A percentile compares a stretch with the other conserved stretches of the same genome.
Evolutionary conservation across 176 grass and related monocot species (phyloP).

Genomic region (Carex cristatella): DNA sequence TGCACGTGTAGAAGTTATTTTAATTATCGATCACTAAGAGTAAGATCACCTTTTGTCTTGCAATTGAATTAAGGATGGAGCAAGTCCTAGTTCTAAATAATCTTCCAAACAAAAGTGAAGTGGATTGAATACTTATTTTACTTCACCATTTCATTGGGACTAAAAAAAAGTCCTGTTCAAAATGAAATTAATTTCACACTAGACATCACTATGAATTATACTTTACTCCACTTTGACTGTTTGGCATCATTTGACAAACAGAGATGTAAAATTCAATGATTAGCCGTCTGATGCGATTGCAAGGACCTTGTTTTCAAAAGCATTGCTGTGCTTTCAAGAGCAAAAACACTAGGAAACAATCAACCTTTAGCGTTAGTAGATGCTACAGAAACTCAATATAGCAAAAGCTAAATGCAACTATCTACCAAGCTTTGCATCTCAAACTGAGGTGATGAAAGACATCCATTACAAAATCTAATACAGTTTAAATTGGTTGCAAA

Average conservation of each 20-base stretch:
- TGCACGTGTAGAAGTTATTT: too few species aligned
- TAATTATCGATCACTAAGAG: too few species aligned
- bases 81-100: too few species aligned
- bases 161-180: too few species aligned
- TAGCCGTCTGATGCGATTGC: neutral
- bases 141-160: too few species aligned
- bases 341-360: neutral
- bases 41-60: too few species aligned
- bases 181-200: neutral
- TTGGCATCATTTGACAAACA: too few species aligned
- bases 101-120: too few species aligned
- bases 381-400: neutral
- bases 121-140: too few species aligned
- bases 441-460: neutral
- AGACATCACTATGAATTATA: too few species aligned
- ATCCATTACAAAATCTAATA: neutral
- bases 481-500: conserved; percentile 1
- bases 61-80: too few species aligned
- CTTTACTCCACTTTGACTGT: too few species aligned
- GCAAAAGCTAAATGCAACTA: neutral
- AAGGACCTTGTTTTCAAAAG: neutral
- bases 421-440: neutral
- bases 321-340: neutral
- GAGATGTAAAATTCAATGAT: neutral
- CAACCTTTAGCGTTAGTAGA: neutral